Conservation (phyloP, 768 basidiomycete genomes). For the Phanerochaete carnosa region DNA sequence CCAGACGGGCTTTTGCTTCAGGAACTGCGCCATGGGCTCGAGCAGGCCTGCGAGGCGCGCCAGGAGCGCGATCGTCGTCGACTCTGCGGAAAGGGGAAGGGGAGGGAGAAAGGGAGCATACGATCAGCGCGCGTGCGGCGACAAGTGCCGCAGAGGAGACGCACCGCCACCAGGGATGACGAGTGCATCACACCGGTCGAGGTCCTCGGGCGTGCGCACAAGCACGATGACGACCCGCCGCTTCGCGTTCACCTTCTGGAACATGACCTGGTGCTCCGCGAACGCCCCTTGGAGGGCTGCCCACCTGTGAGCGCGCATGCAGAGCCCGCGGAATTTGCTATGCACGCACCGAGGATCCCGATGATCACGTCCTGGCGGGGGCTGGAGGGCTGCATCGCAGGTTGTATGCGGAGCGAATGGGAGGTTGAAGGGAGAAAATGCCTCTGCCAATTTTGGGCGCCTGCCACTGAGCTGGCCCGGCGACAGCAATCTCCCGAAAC, state of each 20-base stretch:
- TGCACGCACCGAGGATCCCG: constrained; percentile 14
- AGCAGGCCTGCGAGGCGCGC: constrained; percentile 72
- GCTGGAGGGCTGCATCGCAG: constrained; percentile 7
- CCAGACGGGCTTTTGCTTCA: constrained; percentile 78
- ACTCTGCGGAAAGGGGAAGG: no score
- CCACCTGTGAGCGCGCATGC: not conserved
- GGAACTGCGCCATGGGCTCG: constrained; percentile 74
- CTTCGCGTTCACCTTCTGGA: constrained; percentile 53
- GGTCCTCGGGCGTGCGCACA: constrained; percentile 75
- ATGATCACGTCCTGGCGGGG: constrained; percentile 9
- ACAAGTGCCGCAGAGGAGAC: constrained; percentile 11
- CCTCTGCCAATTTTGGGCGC: not conserved
- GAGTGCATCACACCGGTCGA: constrained; percentile 73
- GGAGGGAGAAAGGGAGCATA: no score
- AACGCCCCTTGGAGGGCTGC: constrained; percentile 93
- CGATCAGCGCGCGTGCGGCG: not conserved
- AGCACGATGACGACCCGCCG: constrained; percentile 45
- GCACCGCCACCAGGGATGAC: constrained; percentile 91
- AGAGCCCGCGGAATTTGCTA: not conserved
- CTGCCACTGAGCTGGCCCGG: not conserved
- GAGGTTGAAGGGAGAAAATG: not conserved
- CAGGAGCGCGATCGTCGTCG: constrained; percentile 85
- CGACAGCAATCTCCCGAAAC: not conserved
- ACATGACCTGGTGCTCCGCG: constrained; percentile 74
- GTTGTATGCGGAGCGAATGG: not conserved